Base-by-base conservation (phyloP, 345 rosid species). In the Gossypium thurberi region DNA sequence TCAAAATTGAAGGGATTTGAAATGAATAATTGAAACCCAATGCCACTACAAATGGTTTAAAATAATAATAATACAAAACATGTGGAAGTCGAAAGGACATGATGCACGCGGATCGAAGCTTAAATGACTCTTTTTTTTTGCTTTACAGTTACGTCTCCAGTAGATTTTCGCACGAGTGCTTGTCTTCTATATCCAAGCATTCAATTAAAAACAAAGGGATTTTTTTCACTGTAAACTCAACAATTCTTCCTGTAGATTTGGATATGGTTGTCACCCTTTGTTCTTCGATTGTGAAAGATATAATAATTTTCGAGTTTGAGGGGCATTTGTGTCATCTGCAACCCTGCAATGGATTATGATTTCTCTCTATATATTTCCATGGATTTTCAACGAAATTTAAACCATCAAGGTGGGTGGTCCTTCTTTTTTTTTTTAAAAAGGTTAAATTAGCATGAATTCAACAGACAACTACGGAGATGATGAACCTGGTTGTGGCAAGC, bases 271-370 rank as follows among this genome's bases (percentile, higher is more conserved):
- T 65, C 70, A 44, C 53, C 8, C 60, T 55, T 55, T 52, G 58
- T 53, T 53, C 53, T 65, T 65, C 25, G 71, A 67, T 48, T 65
- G 20, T 20, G 15, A 8, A 44, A 44, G 33, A 6, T 43, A 21
- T 1, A 65, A 44, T 11, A 56, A 66, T 46, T 13, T 65, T 46
- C 28, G 12, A 13, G 55, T 21, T 66, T 66, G 10, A 46, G 6
- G 71, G 71, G 57, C 52, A 67, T 67, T 67, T 67, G 57, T 9
- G 71, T 67, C 71, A 26, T 53, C 53, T 10, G 11, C 61, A 57
- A 57, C 61, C 61, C 33, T 67, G 43, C 57, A 67, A 53, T 67
- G 71, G 43, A 7, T 10, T 4, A 3, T 25, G 0, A 3, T 12
- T 15, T 37, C 3, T 26, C 23, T 67, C 23, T 67, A 67, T 67